phyloP scores from a whole-genome alignment of 331 rosid species.

The Erythrophleum ivorense region DNA sequence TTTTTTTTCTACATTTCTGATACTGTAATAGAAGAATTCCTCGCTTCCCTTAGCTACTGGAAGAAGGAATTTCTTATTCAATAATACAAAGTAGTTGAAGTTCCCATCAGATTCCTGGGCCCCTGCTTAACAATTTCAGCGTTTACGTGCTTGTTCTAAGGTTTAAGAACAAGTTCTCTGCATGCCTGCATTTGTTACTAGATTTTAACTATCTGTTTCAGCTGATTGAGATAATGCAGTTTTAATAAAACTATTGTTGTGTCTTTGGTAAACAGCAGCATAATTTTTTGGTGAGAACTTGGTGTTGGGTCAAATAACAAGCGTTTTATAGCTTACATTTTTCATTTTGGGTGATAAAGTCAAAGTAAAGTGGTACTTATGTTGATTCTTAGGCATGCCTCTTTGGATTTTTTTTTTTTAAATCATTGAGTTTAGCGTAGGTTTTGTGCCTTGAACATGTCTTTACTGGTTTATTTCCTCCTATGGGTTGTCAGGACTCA shows the following conservation, averaged over 20 bases:
- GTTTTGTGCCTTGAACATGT: slow-evolving; percentile 12
- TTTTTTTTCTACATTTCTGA: too few species aligned
- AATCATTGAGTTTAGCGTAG: not conserved
- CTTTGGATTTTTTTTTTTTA: slow-evolving; percentile 1
- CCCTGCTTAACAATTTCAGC: not conserved
- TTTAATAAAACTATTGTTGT: not conserved
- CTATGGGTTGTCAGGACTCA: not conserved
- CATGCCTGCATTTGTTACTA: not conserved
- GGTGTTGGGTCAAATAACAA: not conserved
- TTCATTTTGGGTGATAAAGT: slow-evolving; percentile 6
- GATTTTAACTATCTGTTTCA: not conserved
- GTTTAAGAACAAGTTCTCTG: not conserved
- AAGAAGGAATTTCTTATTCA: too few species aligned
- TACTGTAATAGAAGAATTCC: too few species aligned
- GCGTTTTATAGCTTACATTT: not conserved
- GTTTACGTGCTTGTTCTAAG: not conserved
- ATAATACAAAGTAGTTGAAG: too few species aligned
- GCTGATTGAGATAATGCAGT: not conserved
- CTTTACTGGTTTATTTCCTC: slow-evolving; percentile 1
- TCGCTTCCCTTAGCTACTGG: too few species aligned
- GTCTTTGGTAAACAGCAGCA: not conserved
- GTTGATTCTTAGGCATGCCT: slow-evolving; percentile 2
- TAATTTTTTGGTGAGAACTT: slow-evolving; percentile 6
- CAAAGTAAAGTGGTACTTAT: not conserved
- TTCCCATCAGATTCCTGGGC: not conserved